Evolutionary conservation across 768 basidiomycete genomes (phyloP), one percentile per base, ranked within the genome.

Genomic region (Termitomyces titanicus): DNA sequence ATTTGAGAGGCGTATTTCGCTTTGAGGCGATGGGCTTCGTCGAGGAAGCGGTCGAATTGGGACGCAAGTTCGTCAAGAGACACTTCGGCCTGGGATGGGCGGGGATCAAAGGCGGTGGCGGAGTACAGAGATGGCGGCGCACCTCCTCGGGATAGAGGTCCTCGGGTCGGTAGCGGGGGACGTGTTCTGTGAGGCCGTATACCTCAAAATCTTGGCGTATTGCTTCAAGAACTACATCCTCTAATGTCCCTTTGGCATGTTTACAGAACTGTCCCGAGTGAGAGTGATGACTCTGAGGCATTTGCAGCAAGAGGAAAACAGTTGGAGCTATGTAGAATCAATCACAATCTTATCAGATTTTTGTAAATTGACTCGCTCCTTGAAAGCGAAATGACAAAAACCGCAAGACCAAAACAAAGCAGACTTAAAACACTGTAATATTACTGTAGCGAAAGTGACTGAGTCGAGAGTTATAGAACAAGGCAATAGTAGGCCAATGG

Each of bases 121-220:
- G 17, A 40, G 25, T 13, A 18, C 13, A 18, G 42, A 7, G 44
- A 43, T 47, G 48, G 35, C 11, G 9, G 61, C 74, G 63, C 66
- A 95, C 94, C 84, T 99, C 97, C 75, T 98, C 97, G 18, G 96
- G 95, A 69, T 97, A 98, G 27, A 98, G 74, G 67, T 99, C 94
- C 33, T 79, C 68, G 2, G 63, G 54, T 54, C 92, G 79, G 71
- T 94, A 96, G 25, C 96, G 84, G 25, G 97, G 96, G 49, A 88
- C 88, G 70, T 98, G 97, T 72, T 98, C 97, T 4, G 88, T 91
- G 55, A 98, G 74, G 1, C 95, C 94, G 66, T 86, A 98, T 0
- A 89, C 75, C 55, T 80, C 73, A 67, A 98, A 98, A 0, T 85
- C 82, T 67, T 88, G 82, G 7, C 73, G 68, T 54, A 96, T 87